Base-by-base conservation (phyloP, 306 rosid species). In the Quillaja saponaria region DNA sequence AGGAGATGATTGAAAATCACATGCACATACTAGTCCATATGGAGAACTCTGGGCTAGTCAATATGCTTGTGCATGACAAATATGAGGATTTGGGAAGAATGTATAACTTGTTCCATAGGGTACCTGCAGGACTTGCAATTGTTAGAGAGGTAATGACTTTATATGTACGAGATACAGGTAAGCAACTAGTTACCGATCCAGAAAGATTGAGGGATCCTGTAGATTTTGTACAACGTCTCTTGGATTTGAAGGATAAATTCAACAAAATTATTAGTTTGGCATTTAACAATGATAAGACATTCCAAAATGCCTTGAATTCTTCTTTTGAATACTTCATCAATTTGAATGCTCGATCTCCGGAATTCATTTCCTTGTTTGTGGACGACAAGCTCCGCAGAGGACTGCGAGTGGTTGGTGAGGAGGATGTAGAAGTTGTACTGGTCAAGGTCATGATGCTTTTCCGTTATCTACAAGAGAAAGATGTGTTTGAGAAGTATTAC, bases 371-470 rank as follows among this genome's bases (percentile, higher is more conserved):
- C 40, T 63, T 81, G 75, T 81, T 77, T 81, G 86, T 78, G 40
- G 83, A 81, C 71, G 83, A 78, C 72, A 81, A 81, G 68, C 86
- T 77, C 28, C 83, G 83, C 25, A 74, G 70, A 78, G 83, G 78
- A 46, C 48, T 81, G 65, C 74, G 75, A 65, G 86, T 78, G 59
- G 76, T 81, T 15, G 80, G 83, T 7, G 86, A 81, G 73, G 86
- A 81, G 65, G 86, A 81, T 55, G 86, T 78, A 54, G 86, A 81
- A 71, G 16, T 78, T 71, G 65, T 78, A 63, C 65, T 81, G 39
- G 86, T 77, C 78, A 81, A 81, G 71, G 83, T 81, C 19, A 81
- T 81, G 86, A 74, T 81, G 83, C 86, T 81, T 59, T 81, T 81
- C 67, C 76, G 86, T 19, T 81, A 74, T 68, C 83, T 81, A 3